Evolutionary conservation across 169 alveolate species (phyloP).

Genomic region (Babesia bovis): DNA sequence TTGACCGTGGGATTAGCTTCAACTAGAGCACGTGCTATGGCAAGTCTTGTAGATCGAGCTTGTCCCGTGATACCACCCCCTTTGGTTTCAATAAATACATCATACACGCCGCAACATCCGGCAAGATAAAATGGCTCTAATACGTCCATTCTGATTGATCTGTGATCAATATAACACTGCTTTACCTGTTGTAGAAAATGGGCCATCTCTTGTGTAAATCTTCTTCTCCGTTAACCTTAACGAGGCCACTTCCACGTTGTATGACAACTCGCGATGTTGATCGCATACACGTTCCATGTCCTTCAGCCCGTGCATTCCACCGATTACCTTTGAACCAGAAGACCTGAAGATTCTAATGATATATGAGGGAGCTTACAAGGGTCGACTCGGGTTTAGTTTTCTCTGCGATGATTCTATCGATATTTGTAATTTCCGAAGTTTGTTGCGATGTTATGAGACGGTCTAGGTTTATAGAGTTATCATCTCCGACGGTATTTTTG

Average conservation of each 20-base stretch:
- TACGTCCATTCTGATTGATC: slow-evolving; percentile 72
- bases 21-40: slow-evolving; percentile 82
- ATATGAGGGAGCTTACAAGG: slow-evolving; percentile 7
- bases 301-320: slow-evolving; percentile 81
- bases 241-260: slow-evolving; percentile 78
- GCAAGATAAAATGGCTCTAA: slow-evolving; percentile 80
- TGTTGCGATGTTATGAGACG: slow-evolving; percentile 19
- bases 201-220: slow-evolving; percentile 84
- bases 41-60: slow-evolving; percentile 81
- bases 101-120: slow-evolving; percentile 78
- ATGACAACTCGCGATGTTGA: slow-evolving; percentile 79
- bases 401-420: slow-evolving; percentile 44
- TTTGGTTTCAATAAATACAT: slow-evolving; percentile 73
- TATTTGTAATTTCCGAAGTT: slow-evolving; percentile 24
- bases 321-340: slow-evolving; percentile 71
- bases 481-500: slow-evolving; percentile 26
- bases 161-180: neutral
- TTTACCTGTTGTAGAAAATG: slow-evolving; percentile 74
- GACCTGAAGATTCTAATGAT: slow-evolving; percentile 27
- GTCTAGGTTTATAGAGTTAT: slow-evolving; percentile 8
- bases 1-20: slow-evolving; percentile 75
- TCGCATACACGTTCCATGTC: slow-evolving; percentile 80
- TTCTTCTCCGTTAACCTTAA: slow-evolving; percentile 78
- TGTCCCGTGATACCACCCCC: slow-evolving; percentile 87
- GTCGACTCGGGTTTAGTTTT: slow-evolving; percentile 27